A percentile compares a stretch with the other conserved stretches of the same genome.
phyloP scores from a whole-genome alignment of 345 rosid genomes.

The Eucalyptus marginata region DNA sequence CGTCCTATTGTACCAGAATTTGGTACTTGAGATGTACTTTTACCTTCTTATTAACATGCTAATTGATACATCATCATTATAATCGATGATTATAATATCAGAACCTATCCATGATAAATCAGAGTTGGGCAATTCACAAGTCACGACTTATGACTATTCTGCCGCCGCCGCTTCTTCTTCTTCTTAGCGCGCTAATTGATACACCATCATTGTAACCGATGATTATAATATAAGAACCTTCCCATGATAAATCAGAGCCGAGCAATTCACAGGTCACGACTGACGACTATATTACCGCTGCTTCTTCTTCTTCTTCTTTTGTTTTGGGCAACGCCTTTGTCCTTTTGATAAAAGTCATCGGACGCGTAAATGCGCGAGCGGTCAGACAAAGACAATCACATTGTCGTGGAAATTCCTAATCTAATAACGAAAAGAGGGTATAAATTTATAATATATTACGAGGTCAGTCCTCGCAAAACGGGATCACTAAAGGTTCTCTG shows the following conservation, averaged over 20 bases:
- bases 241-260: background rate
- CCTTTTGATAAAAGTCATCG: background rate
- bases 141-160: background rate
- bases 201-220: no score
- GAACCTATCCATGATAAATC: background rate
- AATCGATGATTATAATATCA: background rate
- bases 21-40: no score
- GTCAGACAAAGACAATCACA: background rate
- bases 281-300: background rate
- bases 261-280: background rate
- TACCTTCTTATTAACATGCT: background rate
- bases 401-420: background rate
- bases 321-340: background rate
- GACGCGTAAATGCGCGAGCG: background rate
- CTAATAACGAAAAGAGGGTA: background rate
- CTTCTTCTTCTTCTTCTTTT: no score
- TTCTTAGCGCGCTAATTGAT: no score
- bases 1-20: no score
- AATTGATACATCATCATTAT: background rate
- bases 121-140: accelerated
- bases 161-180: accelerated
- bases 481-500: background rate
- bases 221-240: no score
- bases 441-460: background rate
- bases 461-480: background rate